Evolutionary conservation across 768 basidiomycete genomes (phyloP).

Genomic region (Podaxis mareebaensis): DNA sequence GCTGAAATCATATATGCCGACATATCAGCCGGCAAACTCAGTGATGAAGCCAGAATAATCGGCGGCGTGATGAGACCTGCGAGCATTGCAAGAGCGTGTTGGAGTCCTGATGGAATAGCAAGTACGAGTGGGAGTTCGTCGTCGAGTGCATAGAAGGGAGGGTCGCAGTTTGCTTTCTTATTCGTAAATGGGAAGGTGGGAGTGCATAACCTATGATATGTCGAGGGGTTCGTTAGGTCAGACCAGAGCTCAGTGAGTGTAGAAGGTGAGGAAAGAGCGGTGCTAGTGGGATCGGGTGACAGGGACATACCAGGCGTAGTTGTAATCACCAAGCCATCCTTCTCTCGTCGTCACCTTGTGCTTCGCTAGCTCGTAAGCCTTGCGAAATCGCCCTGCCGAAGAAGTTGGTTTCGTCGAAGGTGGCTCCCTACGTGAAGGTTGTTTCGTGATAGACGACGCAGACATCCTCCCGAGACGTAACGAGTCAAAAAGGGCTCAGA

Average conservation of each 20-base stretch:
- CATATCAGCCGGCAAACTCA: constrained; percentile 57
- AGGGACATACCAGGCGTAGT: constrained; percentile 57
- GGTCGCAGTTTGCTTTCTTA: constrained; percentile 35
- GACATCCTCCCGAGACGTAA: background rate
- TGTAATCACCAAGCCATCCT: constrained; percentile 86
- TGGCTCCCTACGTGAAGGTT: background rate
- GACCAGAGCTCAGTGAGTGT: background rate
- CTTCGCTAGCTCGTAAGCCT: constrained; percentile 21
- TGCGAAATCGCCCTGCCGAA: background rate
- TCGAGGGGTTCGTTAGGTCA: background rate
- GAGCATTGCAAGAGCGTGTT: constrained; percentile 81
- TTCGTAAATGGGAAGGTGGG: constrained; percentile 63
- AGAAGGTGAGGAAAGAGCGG: background rate
- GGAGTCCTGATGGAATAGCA: constrained; percentile 71
- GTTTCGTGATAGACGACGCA: background rate
- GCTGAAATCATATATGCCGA: constrained; percentile 83
- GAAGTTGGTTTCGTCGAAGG: background rate
- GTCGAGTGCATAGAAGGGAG: constrained; percentile 78
- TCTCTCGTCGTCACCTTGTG: constrained; percentile 43
- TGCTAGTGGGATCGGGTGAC: background rate
- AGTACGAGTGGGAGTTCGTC: constrained; percentile 72
- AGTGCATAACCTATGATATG: constrained; percentile 52
- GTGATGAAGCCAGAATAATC: constrained; percentile 69
- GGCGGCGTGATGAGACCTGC: constrained; percentile 83
- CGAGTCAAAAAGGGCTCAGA: no score